A percentile compares a stretch with the other conserved stretches of the same genome.
Evolutionary conservation across 1,139 yeast genomes (phyloP).

Genomic region (Diutina sp.): DNA sequence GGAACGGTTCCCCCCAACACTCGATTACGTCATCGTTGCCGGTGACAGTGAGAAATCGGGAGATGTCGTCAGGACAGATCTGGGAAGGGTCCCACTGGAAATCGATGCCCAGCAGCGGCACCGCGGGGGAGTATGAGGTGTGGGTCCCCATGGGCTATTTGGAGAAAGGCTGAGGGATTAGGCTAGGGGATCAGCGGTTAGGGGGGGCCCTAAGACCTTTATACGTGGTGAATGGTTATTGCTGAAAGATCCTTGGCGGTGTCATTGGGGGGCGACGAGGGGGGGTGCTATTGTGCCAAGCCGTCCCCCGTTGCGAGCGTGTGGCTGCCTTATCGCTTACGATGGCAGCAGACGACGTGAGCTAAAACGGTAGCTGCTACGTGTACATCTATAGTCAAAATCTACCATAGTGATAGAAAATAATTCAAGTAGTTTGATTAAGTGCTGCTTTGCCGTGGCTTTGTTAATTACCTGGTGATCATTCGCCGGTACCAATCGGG

Average conservation of each 20-base stretch:
- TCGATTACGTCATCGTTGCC: not conserved
- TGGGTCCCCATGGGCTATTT: not conserved
- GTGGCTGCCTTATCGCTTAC: too few species aligned
- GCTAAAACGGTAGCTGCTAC: too few species aligned
- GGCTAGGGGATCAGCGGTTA: too few species aligned
- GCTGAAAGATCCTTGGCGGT: not conserved
- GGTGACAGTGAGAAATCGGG: not conserved
- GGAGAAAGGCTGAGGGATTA: too few species aligned
- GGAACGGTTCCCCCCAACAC: not conserved
- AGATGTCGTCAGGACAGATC: not conserved
- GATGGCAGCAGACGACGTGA: too few species aligned
- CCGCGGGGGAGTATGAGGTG: not conserved
- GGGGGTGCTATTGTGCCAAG: too few species aligned
- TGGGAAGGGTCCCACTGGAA: not conserved
- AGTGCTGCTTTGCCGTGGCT: too few species aligned
- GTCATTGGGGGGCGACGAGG: not conserved
- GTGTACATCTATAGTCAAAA: too few species aligned
- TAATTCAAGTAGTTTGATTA: not conserved
- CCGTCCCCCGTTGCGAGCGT: too few species aligned
- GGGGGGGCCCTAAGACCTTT: too few species aligned
- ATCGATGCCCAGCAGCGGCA: not conserved
- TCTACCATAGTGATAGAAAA: not conserved
- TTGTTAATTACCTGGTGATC: not conserved
- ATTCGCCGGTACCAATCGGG: not conserved
- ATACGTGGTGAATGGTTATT: too few species aligned